Evolutionary conservation across 2,329 filamentous ascomycete species (phyloP).

Genomic region (Aspergillus sclerotialis): DNA sequence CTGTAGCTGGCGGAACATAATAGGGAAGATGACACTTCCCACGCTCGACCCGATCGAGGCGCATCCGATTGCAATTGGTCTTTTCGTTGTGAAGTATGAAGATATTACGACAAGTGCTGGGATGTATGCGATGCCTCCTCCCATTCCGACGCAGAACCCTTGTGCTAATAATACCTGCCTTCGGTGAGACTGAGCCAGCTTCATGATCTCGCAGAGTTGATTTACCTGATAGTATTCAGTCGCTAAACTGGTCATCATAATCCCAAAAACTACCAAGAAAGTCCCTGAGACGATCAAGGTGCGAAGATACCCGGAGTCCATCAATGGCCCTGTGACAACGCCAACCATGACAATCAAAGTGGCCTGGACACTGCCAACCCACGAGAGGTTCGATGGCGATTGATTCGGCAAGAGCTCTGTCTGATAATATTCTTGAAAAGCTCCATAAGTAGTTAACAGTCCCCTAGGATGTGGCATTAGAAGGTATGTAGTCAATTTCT

Average conservation of each 20-base stretch:
- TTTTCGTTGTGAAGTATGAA: conserved; percentile 35
- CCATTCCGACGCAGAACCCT: conserved; percentile 48
- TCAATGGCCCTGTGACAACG: conserved; percentile 35
- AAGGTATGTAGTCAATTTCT: conserved; percentile 28
- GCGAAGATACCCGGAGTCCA: conserved; percentile 38
- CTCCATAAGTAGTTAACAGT: conserved; percentile 1
- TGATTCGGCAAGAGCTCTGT: conserved; percentile 19
- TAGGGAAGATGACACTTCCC: conserved; percentile 55
- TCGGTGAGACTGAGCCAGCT: too few relatives aligned
- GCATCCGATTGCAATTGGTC: conserved; percentile 50
- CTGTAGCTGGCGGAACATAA: conserved; percentile 47
- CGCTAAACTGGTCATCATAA: conserved; percentile 10
- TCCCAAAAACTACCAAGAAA: conserved; percentile 11
- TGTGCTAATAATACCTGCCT: conserved; percentile 50
- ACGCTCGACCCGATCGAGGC: conserved; percentile 51
- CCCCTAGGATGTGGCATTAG: conserved; percentile 4
- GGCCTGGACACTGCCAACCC: conserved; percentile 45
- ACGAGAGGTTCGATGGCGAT: conserved; percentile 35
- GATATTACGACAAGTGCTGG: conserved; percentile 23
- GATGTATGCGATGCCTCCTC: conserved; percentile 28
- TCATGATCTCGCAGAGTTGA: too few relatives aligned
- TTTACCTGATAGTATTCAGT: conserved; percentile 43
- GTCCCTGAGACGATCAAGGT: conserved; percentile 11
- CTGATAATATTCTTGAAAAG: conserved; percentile 33
- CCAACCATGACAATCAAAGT: conserved; percentile 38